Conservation (phyloP, 768 basidiomycete species). For the Chlorophyllum brunneum region DNA sequence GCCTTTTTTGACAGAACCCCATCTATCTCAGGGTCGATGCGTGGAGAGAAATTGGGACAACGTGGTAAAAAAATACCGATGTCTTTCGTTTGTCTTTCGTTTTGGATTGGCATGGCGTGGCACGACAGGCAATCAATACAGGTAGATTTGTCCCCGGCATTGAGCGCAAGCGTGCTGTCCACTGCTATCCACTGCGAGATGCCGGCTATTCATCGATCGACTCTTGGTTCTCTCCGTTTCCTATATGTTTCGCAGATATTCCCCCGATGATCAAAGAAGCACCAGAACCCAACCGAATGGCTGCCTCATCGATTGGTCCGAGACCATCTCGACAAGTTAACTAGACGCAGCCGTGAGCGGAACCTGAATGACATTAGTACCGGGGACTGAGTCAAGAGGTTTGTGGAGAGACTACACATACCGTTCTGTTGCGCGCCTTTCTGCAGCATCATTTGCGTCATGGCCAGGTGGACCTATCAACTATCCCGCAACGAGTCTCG, state of each 20-base stretch:
- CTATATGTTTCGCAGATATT: conserved; percentile 2
- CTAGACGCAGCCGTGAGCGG: background rate
- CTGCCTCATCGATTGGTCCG: conserved; percentile 1
- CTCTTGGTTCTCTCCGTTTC: background rate
- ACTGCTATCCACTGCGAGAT: conserved; percentile 1
- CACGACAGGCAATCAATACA: conserved; percentile 3
- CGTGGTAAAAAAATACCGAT: conserved; percentile 11
- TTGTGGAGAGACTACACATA: too few species aligned
- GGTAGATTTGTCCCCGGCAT: conserved; percentile 6
- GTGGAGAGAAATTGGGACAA: conserved; percentile 18
- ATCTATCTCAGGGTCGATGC: conserved; percentile 29
- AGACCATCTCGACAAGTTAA: background rate
- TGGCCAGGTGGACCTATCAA: too few species aligned
- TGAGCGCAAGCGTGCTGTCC: conserved; percentile 1
- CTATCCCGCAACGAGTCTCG: too few species aligned
- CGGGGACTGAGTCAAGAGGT: too few species aligned
- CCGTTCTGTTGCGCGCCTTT: too few species aligned
- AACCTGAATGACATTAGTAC: too few species aligned
- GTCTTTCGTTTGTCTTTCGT: too few species aligned
- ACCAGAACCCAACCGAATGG: background rate
- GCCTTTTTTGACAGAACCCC: conserved; percentile 13
- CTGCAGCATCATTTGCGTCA: too few species aligned
- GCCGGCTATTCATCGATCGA: conserved; percentile 3
- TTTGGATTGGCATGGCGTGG: conserved; percentile 5
- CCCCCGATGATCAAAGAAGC: conserved; percentile 10